These are phyloP conservation scores for Penicillium freii DNA, from an alignment of 2,329 filamentous ascomycete genomes.

Conservation along the genomic window DNA sequence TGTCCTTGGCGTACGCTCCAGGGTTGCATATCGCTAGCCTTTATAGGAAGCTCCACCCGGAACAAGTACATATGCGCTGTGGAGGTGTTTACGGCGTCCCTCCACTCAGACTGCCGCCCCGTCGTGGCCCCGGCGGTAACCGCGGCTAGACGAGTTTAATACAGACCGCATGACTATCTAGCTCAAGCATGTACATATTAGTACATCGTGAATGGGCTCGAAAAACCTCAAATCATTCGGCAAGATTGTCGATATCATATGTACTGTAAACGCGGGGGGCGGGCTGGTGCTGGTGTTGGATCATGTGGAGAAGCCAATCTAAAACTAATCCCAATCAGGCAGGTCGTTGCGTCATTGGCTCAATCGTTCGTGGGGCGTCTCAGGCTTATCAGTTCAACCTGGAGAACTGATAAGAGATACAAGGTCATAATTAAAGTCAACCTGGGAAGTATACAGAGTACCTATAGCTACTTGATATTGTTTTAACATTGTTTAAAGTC, in stretches of 20 bases:
- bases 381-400: neutral
- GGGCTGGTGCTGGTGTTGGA: neutral
- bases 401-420: conserved; percentile 1
- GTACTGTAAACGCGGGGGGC: conserved; percentile 10
- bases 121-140: neutral
- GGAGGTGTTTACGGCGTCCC: neutral
- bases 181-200: neutral
- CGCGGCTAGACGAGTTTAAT: neutral
- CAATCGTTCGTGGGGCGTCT: neutral
- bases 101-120: neutral
- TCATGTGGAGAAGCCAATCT: conserved; percentile 16
- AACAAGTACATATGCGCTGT: neutral
- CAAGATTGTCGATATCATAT: neutral
- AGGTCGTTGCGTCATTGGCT: conserved; percentile 9
- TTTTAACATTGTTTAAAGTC: neutral
- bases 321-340: conserved; percentile 14
- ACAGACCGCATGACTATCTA: neutral
- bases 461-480: neutral
- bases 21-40: conserved; percentile 16
- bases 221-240: neutral
- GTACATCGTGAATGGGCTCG: neutral
- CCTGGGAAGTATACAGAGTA: too few species aligned
- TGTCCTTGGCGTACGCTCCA: conserved; percentile 7
- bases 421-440: neutral
- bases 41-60: conserved; percentile 27